These are phyloP conservation scores for Myxozyma lipomycoides DNA, from an alignment of 805 yeast species.

Conservation along the genomic window DNA sequence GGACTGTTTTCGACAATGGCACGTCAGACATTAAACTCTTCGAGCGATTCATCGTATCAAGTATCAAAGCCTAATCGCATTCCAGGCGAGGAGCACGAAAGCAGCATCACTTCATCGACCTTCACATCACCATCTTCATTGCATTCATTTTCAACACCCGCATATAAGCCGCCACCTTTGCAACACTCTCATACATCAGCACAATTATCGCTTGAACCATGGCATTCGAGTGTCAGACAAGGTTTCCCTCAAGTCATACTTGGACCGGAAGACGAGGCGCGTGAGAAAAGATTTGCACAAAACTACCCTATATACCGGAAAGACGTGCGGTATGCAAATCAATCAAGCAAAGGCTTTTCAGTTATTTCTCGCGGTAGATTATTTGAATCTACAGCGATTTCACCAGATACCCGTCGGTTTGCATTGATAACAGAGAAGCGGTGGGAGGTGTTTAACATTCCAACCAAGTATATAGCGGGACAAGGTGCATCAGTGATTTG, in stretches of 20 bases:
- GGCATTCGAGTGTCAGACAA: slow-evolving; percentile 3
- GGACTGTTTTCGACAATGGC: slow-evolving; percentile 26
- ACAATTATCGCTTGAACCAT: slow-evolving; percentile 20
- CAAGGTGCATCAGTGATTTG: slow-evolving; percentile 55
- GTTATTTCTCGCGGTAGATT: slow-evolving; percentile 43
- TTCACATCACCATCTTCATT: slow-evolving; percentile 20
- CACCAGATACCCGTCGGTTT: slow-evolving; percentile 62
- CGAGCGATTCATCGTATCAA: slow-evolving; percentile 15
- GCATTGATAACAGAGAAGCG: slow-evolving; percentile 62
- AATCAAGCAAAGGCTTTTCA: slow-evolving; percentile 46
- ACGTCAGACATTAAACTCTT: slow-evolving; percentile 17
- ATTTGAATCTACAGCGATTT: slow-evolving; percentile 54
- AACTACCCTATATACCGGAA: slow-evolving; percentile 81
- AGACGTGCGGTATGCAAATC: slow-evolving; percentile 51
- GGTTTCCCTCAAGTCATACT: slow-evolving; percentile 17
- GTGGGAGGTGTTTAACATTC: slow-evolving; percentile 69
- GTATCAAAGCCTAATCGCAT: slow-evolving; percentile 4
- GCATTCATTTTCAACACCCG: background rate
- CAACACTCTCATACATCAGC: background rate
- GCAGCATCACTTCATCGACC: slow-evolving; percentile 10
- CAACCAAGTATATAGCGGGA: slow-evolving; percentile 41
- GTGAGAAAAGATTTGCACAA: slow-evolving; percentile 66
- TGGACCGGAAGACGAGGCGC: slow-evolving; percentile 34
- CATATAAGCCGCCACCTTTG: background rate
- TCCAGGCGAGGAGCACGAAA: slow-evolving; percentile 6